Conservation (phyloP, 2,329 filamentous ascomycete species). For the Chrysoporthe cubensis region DNA sequence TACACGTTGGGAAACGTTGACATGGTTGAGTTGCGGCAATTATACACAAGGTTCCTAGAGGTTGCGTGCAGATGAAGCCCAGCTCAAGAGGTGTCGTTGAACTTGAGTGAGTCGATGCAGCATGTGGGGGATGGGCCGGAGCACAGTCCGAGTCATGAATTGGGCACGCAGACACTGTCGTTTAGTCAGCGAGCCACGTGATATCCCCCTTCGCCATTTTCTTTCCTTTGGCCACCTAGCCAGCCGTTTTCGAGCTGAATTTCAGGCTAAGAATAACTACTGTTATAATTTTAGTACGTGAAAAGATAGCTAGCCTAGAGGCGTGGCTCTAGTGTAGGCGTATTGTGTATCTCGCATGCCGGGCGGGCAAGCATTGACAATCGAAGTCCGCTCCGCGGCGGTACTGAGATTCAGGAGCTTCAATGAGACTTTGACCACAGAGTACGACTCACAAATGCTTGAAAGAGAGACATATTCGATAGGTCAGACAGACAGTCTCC, state of each 20-base stretch:
- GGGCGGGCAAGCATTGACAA: neutral
- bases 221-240: neutral
- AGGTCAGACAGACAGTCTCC: neutral
- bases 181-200: constrained; percentile 24
- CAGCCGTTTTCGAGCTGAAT: too few relatives aligned
- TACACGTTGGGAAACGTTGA: constrained; percentile 74
- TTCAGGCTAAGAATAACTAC: too few relatives aligned
- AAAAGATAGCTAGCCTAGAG: neutral
- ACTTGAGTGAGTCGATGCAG: constrained; percentile 12
- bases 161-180: constrained; percentile 12
- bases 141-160: constrained; percentile 3
- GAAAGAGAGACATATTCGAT: neutral
- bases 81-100: constrained; percentile 15
- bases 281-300: neutral
- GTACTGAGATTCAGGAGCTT: neutral
- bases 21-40: constrained; percentile 39
- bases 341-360: neutral
- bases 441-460: neutral
- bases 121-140: neutral
- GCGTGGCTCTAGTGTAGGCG: too few relatives aligned
- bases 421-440: neutral
- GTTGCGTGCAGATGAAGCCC: neutral
- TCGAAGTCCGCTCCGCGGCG: neutral
- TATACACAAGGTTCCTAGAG: neutral
- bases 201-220: neutral